Evolutionary conservation across 805 yeast genomes (phyloP), one percentile per base, ranked within the genome.

Genomic region (Candida sonorensis): DNA sequence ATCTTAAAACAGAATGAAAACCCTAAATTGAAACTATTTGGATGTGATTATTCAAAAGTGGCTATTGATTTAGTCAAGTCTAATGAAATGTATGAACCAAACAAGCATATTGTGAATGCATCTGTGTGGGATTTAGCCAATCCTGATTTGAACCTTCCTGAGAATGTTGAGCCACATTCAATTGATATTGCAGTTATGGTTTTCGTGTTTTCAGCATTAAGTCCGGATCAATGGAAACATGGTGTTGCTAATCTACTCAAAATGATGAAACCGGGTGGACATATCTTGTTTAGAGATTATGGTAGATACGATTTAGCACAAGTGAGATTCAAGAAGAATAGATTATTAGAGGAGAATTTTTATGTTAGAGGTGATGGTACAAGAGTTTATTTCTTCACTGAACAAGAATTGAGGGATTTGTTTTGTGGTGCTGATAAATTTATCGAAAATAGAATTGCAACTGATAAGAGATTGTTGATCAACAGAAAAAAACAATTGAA

Each of bases 281-380:
- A 75, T 42, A 77, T 92, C 22, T 66, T 90, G 27, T 84, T 92
- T 57, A 67, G 98, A 53, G 98, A 92, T 56, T 92, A 92, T 53
- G 97, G 97, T 2, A 72, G 97, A 42, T 92, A 90, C 52, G 98
- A 92, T 59, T 65, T 92, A 57, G 95, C 98, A 0, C 98, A 92
- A 54, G 81, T 92, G 34, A 63, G 98, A 46, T 87, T 90, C 65
- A 92, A 92, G 59, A 83, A 82, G 55, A 81, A 84, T 29, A 72
- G 97, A 47, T 59, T 85, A 17, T 57, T 92, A 34, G 95, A 85
- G 34, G 97, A 90, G 35, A 88, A 92, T 57, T 92, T 92, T 52
- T 92, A 92, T 58, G 86, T 88, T 23, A 75, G 98, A 50, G 98
- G 98, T 23, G 98, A 92, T 55, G 98, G 98, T 29, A 92, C 98